phyloP scores from a whole-genome alignment of 1,284 basidiomycete species.

The Cystobasidiaceae sp. region DNA sequence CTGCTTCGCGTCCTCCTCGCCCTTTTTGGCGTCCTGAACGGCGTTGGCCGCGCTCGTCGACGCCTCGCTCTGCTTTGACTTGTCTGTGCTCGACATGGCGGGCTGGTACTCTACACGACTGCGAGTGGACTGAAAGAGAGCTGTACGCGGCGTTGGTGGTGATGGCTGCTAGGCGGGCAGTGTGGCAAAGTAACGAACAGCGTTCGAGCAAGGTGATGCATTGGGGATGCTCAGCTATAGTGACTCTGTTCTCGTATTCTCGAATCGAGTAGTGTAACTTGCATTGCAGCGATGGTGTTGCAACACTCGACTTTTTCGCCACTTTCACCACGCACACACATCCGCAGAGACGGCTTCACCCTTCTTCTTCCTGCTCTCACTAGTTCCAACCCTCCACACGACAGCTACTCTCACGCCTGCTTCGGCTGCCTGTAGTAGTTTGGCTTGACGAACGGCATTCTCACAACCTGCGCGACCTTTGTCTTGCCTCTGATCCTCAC shows the following conservation, averaged over 20 bases:
- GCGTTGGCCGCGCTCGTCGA: conserved; percentile 6
- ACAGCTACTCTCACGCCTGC: neutral
- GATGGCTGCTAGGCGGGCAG: no score
- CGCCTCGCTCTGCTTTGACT: conserved; percentile 11
- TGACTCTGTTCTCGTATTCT: no score
- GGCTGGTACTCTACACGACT: no score
- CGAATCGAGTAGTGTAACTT: no score
- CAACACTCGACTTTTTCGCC: no score
- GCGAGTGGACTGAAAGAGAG: no score
- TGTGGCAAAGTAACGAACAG: no score
- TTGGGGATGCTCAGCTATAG: no score
- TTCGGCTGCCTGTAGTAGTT: conserved; percentile 64
- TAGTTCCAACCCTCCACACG: neutral
- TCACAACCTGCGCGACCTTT: conserved; percentile 62
- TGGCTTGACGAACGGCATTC: conserved; percentile 71
- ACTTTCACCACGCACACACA: no score
- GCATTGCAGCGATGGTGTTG: no score
- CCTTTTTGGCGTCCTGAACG: conserved; percentile 13
- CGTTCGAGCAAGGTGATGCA: no score
- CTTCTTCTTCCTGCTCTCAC: neutral
- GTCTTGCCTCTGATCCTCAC: conserved; percentile 73
- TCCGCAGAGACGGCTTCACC: neutral
- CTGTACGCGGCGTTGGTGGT: no score
- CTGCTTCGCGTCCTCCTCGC: conserved; percentile 22
- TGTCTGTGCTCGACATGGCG: conserved; percentile 14